phyloP scores from a whole-genome alignment of 2,329 filamentous ascomycete genomes.

The Thermothelomyces thermophilus region DNA sequence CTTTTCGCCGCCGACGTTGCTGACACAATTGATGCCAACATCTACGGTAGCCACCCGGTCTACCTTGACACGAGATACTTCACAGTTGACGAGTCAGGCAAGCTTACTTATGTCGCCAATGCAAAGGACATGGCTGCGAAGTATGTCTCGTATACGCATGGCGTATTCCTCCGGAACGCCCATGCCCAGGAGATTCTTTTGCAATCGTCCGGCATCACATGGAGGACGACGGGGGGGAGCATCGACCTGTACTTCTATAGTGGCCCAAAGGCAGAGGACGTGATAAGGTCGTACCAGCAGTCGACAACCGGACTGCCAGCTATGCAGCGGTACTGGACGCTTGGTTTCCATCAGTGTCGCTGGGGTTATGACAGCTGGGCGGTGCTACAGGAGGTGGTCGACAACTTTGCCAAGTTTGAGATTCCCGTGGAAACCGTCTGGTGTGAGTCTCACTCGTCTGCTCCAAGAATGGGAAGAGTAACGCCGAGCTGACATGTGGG shows the following conservation, averaged over 20 bases:
- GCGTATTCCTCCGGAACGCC: constrained; percentile 69
- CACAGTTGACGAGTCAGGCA: constrained; percentile 43
- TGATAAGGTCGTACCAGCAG: constrained; percentile 64
- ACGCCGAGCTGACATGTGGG: background rate
- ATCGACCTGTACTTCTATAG: constrained; percentile 76
- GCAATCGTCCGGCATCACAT: constrained; percentile 57
- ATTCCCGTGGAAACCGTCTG: constrained; percentile 71
- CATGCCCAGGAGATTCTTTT: constrained; percentile 70
- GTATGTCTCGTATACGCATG: constrained; percentile 65
- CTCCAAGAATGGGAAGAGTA: too few species aligned
- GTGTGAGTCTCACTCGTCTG: constrained; percentile 32
- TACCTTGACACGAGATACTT: constrained; percentile 77
- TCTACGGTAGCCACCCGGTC: constrained; percentile 72
- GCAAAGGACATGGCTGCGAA: constrained; percentile 44
- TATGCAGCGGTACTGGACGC: constrained; percentile 74
- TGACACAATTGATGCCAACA: constrained; percentile 58
- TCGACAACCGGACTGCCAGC: constrained; percentile 63
- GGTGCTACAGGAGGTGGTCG: constrained; percentile 57
- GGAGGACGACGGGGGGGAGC: constrained; percentile 67
- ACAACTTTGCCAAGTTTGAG: constrained; percentile 55
- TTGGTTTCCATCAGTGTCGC: constrained; percentile 77
- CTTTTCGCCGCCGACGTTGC: constrained; percentile 61
- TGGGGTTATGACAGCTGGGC: constrained; percentile 77
- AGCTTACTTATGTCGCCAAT: constrained; percentile 47
- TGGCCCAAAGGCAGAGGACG: constrained; percentile 60